Percentiles rank a stretch among this genome's conserved stretches.
phyloP scores from a whole-genome alignment of 352 stramenopile species.

The Phytophthora syringae region DNA sequence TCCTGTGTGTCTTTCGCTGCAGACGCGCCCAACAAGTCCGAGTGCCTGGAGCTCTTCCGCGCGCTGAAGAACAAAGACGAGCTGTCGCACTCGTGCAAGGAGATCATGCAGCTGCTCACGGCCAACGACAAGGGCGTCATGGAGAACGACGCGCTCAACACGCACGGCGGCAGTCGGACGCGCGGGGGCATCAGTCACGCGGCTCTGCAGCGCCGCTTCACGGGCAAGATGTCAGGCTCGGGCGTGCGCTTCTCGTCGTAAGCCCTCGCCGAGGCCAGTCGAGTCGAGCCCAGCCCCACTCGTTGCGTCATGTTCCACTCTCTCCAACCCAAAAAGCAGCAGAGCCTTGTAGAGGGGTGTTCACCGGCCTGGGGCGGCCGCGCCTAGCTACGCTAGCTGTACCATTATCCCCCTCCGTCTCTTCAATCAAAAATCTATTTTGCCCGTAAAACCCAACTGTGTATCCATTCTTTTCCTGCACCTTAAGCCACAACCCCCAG shows the following conservation, averaged over 20 bases:
- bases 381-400: constrained; percentile 19
- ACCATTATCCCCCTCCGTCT: constrained; percentile 22
- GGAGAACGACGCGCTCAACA: constrained; percentile 78
- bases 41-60: constrained; percentile 80
- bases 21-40: constrained; percentile 46
- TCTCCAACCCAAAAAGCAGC: constrained; percentile 12
- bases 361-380: constrained; percentile 28
- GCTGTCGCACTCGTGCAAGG: constrained; percentile 70
- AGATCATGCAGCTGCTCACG: constrained; percentile 77
- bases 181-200: constrained; percentile 78
- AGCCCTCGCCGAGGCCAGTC: constrained; percentile 17
- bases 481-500: too few species aligned
- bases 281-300: constrained; percentile 33
- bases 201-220: constrained; percentile 79
- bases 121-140: constrained; percentile 67
- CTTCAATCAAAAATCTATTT: too few species aligned
- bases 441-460: too few species aligned
- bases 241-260: constrained; percentile 60
- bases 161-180: constrained; percentile 56
- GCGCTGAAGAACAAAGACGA: constrained; percentile 86
- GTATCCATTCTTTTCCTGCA: too few species aligned
- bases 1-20: background rate
- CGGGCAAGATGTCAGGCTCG: constrained; percentile 86
- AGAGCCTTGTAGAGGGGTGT: constrained; percentile 29
- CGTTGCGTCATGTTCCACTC: constrained; percentile 17